A percentile compares a stretch with the other conserved stretches of the same genome.
These are phyloP conservation scores for Candida chilensis DNA, from an alignment of 805 yeast species.

Conservation along the genomic window DNA sequence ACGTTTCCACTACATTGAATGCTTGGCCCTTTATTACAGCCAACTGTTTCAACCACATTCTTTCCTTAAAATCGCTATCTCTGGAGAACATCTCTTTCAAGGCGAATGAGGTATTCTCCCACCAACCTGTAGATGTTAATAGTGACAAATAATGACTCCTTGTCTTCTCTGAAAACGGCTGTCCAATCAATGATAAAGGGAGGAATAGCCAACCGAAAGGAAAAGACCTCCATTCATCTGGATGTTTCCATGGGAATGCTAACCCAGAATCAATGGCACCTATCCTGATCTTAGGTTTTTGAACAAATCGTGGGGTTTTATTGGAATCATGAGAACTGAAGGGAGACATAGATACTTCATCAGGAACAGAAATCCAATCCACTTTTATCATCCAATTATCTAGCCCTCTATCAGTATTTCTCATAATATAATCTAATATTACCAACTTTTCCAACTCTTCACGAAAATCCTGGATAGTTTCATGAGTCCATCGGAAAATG, in stretches of 20 bases:
- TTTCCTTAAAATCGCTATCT: conserved; percentile 53
- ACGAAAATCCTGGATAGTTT: conserved; percentile 39
- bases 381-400: conserved; percentile 74
- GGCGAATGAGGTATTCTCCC: conserved; percentile 49
- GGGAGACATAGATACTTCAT: conserved; percentile 4
- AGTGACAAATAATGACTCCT: conserved; percentile 48
- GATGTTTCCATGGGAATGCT: conserved; percentile 76
- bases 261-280: conserved; percentile 75
- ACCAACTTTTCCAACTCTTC: conserved; percentile 62
- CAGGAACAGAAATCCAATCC: conserved; percentile 23
- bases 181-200: conserved; percentile 55
- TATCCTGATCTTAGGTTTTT: conserved; percentile 33
- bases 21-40: conserved; percentile 74
- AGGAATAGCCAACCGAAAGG: conserved; percentile 74
- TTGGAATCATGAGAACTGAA: conserved; percentile 4
- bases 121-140: conserved; percentile 56
- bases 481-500: conserved; percentile 45
- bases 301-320: not conserved
- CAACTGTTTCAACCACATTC: conserved; percentile 62
- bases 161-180: conserved; percentile 51
- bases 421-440: conserved; percentile 59
- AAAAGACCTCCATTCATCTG: conserved; percentile 73
- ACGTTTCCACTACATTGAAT: conserved; percentile 60
- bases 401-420: conserved; percentile 67
- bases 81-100: conserved; percentile 39